Conservation (phyloP, 768 basidiomycete species). For the Tulasnella sp. region DNA sequence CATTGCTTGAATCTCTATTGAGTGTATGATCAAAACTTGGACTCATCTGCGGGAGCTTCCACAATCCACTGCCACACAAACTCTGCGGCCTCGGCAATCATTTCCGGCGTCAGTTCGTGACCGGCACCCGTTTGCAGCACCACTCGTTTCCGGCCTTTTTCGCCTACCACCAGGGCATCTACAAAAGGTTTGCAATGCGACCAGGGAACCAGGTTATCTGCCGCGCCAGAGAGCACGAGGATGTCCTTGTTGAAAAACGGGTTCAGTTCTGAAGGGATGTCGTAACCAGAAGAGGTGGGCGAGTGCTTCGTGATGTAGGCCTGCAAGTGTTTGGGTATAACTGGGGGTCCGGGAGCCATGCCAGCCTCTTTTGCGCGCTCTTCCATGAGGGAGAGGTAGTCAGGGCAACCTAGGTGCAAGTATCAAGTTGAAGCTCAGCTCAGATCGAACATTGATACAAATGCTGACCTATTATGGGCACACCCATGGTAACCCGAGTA, state of each 20-base stretch:
- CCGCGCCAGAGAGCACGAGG: conserved; percentile 55
- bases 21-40: too few species aligned
- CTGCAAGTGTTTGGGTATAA: conserved; percentile 40
- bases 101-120: conserved; percentile 49
- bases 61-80: conserved; percentile 24
- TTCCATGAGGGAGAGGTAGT: conserved; percentile 46
- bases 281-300: conserved; percentile 36
- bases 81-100: conserved; percentile 37
- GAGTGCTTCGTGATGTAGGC: conserved; percentile 37
- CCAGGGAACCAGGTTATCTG: conserved; percentile 60
- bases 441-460: background rate
- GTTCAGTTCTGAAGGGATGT: conserved; percentile 32
- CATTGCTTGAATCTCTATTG: too few species aligned
- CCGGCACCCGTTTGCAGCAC: conserved; percentile 45
- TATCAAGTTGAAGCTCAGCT: background rate
- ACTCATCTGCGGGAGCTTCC: background rate
- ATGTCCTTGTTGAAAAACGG: conserved; percentile 64
- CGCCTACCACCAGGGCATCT: conserved; percentile 41
- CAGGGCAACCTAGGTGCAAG: conserved; percentile 46
- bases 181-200: conserved; percentile 45
- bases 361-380: conserved; percentile 40
- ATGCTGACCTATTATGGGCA: conserved; percentile 35
- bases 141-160: conserved; percentile 43
- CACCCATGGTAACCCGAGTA: conserved; percentile 33
- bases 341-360: conserved; percentile 38